Conservation (phyloP, 495 filamentous ascomycete genomes). For the Xanthoparmelia taractica region DNA sequence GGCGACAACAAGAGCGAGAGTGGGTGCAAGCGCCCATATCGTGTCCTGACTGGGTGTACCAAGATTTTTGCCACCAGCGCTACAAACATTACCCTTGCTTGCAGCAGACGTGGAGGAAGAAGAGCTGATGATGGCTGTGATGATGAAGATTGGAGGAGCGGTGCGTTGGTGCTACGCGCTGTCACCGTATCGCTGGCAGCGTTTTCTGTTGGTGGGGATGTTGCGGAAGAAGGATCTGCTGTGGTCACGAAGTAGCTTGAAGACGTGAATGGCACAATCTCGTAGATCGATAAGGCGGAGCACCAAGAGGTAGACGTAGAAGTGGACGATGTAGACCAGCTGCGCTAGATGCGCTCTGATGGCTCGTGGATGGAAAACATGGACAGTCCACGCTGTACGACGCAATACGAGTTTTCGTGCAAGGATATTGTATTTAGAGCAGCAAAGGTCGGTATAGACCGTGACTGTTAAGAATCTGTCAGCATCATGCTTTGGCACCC, state of each 20-base stretch:
- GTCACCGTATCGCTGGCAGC: background rate
- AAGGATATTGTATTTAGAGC: background rate
- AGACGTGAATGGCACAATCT: background rate
- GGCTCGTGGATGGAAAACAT: background rate
- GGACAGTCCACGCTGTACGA: conserved; percentile 7
- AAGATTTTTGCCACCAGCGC: background rate
- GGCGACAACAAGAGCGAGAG: background rate
- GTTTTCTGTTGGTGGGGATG: background rate
- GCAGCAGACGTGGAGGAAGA: background rate
- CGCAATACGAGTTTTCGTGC: background rate
- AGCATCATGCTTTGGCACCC: background rate
- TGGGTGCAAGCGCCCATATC: background rate
- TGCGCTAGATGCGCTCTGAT: background rate
- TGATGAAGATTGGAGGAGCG: background rate
- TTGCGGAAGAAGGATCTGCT: background rate
- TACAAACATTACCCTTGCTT: background rate
- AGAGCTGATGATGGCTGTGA: background rate
- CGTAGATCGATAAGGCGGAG: background rate
- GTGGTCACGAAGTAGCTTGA: background rate
- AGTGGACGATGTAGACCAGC: background rate
- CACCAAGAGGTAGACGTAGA: background rate
- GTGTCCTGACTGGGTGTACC: background rate
- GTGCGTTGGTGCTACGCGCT: background rate
- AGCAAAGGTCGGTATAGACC: background rate
- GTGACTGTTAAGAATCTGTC: background rate